Evolutionary conservation across 768 basidiomycete species (phyloP).

Genomic region (Rickenella mellea): DNA sequence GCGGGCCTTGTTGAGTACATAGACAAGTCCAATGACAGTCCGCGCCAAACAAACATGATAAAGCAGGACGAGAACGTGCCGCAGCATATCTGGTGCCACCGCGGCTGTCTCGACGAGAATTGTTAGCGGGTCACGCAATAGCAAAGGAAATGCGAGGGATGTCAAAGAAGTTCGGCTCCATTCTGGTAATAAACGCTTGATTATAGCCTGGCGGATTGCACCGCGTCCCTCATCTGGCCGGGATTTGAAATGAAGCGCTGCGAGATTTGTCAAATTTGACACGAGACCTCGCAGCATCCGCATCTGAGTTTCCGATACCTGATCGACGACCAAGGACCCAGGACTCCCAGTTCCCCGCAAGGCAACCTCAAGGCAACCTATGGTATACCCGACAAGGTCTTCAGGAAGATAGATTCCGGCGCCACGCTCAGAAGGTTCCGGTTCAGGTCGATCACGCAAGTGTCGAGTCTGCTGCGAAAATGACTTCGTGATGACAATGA

Average conservation of each 20-base stretch:
- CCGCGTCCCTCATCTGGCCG: conserved; percentile 68
- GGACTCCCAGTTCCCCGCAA: conserved; percentile 54
- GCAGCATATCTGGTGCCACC: conserved; percentile 81
- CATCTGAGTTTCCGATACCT: conserved; percentile 66
- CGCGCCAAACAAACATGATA: conserved; percentile 90
- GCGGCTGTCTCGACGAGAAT: conserved; percentile 86
- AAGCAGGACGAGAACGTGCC: conserved; percentile 77
- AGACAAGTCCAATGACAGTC: conserved; percentile 78
- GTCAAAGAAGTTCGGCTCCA: conserved; percentile 84
- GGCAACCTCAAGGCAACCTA: conserved; percentile 71
- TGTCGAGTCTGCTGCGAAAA: conserved; percentile 81
- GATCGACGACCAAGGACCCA: conserved; percentile 55
- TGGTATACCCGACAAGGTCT: conserved; percentile 83
- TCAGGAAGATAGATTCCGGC: conserved; percentile 86
- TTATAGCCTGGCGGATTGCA: conserved; percentile 72
- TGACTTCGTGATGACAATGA: conserved; percentile 69
- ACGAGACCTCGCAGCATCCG: conserved; percentile 74
- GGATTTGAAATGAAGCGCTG: conserved; percentile 57
- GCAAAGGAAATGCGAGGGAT: conserved; percentile 75
- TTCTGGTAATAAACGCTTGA: conserved; percentile 84
- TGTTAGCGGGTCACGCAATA: conserved; percentile 85
- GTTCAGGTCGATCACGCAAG: conserved; percentile 67
- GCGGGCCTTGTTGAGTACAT: conserved; percentile 65
- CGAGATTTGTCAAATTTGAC: conserved; percentile 56
- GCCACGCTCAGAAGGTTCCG: conserved; percentile 66